These are phyloP conservation scores for Geranomyces michiganensis DNA, from an alignment of 192 early-diverging fungal species.

Conservation along the genomic window DNA sequence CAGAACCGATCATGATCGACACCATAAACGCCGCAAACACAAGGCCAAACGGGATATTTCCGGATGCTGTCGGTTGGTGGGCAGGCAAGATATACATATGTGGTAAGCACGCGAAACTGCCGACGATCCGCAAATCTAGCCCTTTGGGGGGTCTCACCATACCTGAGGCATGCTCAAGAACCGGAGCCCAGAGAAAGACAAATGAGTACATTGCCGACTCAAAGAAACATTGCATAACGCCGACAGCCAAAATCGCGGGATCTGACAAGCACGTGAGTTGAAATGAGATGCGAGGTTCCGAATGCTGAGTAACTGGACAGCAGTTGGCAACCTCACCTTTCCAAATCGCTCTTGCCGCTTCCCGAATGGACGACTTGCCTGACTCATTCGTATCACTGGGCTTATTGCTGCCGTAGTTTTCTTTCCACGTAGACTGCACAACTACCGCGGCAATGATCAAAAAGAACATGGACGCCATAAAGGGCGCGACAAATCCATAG, in stretches of 20 bases:
- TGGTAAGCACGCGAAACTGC: neutral
- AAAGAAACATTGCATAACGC: conserved; percentile 51
- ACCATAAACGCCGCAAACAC: conserved; percentile 59
- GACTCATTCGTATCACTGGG: neutral
- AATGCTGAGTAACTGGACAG: too few species aligned
- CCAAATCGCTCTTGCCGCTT: conserved; percentile 19
- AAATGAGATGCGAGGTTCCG: neutral
- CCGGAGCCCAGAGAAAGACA: conserved; percentile 53
- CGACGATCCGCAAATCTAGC: too few species aligned
- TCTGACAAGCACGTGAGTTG: conserved; percentile 19
- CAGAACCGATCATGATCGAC: conserved; percentile 53
- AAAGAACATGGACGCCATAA: conserved; percentile 57
- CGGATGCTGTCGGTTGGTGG: neutral
- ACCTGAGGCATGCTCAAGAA: conserved; percentile 34
- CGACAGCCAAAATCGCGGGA: conserved; percentile 43
- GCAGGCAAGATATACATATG: neutral
- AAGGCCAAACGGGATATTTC: conserved; percentile 48
- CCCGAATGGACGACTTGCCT: conserved; percentile 9
- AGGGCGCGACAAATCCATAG: conserved; percentile 65
- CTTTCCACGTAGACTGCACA: conserved; percentile 63
- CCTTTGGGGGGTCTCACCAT: too few species aligned
- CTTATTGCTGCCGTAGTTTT: conserved; percentile 69
- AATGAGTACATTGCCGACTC: conserved; percentile 59
- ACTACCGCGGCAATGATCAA: conserved; percentile 52
- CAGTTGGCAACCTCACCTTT: conserved; percentile 13